These are phyloP conservation scores for Mycena leptocephala DNA, from an alignment of 768 basidiomycete species.

Conservation along the genomic window DNA sequence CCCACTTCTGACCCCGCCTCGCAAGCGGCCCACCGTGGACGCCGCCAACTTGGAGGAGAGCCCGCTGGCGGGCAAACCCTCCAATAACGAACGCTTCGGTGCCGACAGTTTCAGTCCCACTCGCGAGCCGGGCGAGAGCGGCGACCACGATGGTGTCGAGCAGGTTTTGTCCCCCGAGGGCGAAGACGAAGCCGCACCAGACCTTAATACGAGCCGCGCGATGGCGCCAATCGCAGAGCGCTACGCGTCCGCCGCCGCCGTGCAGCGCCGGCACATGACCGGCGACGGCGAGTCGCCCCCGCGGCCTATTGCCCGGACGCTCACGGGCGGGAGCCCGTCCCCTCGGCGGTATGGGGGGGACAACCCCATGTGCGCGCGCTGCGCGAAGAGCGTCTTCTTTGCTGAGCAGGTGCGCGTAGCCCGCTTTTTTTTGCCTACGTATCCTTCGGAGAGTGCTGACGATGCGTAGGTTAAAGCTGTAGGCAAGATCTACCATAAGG, in stretches of 20 bases:
- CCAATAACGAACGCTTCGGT: conserved; percentile 66
- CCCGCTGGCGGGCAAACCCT: conserved; percentile 44
- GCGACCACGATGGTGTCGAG: conserved; percentile 32
- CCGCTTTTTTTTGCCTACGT: not conserved
- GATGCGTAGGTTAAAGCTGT: conserved; percentile 82
- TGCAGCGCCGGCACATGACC: conserved; percentile 39
- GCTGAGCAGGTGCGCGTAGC: conserved; percentile 12
- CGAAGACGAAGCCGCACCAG: conserved; percentile 50
- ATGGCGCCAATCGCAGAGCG: conserved; percentile 32
- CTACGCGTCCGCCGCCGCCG: conserved; percentile 32
- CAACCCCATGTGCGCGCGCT: conserved; percentile 78
- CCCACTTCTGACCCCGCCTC: conserved; percentile 48
- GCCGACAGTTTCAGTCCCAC: conserved; percentile 60
- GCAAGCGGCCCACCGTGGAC: conserved; percentile 50
- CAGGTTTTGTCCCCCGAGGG: conserved; percentile 9
- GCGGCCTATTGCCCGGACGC: conserved; percentile 45
- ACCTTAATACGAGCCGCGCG: conserved; percentile 40
- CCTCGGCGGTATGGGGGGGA: conserved; percentile 69
- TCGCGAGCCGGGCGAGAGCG: conserved; percentile 32
- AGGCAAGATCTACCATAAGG: conserved; percentile 86
- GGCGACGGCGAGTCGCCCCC: conserved; percentile 33
- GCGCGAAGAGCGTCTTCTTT: conserved; percentile 83
- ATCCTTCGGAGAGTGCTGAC: not conserved
- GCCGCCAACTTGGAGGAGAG: conserved; percentile 28
- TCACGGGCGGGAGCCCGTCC: conserved; percentile 56